phyloP scores from a whole-genome alignment of 495 filamentous ascomycete species.

The Hyphodiscus hymeniophilus region DNA sequence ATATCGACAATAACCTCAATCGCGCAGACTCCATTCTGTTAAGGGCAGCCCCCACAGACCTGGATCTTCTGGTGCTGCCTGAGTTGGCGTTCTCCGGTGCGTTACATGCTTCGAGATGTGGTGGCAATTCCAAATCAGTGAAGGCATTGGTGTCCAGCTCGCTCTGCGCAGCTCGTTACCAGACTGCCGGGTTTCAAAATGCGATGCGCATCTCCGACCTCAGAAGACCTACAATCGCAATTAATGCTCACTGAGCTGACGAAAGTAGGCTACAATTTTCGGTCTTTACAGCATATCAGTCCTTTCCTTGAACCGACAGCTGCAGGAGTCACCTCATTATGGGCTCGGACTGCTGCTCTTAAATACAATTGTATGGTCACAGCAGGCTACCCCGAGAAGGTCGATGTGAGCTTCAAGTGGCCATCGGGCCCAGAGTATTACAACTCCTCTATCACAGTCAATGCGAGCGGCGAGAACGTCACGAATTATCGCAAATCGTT shows the following conservation, averaged over 20 bases:
- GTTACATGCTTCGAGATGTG: slow-evolving; percentile 18
- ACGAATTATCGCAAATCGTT: slow-evolving; percentile 85
- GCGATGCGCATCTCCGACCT: background rate
- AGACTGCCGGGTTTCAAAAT: no score
- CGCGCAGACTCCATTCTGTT: slow-evolving; percentile 65
- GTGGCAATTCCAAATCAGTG: no score
- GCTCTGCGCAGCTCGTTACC: background rate
- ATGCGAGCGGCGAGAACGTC: slow-evolving; percentile 58
- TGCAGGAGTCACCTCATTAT: slow-evolving; percentile 63
- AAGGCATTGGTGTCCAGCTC: background rate
- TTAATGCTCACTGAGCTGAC: slow-evolving; percentile 5
- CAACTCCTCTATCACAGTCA: slow-evolving; percentile 80
- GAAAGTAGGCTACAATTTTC: slow-evolving; percentile 81
- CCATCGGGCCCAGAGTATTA: slow-evolving; percentile 49
- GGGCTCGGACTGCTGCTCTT: slow-evolving; percentile 68
- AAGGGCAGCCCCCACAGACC: slow-evolving; percentile 37
- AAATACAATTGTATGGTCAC: slow-evolving; percentile 73
- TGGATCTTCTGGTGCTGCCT: slow-evolving; percentile 73
- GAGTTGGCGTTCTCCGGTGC: slow-evolving; percentile 84
- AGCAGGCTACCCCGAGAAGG: slow-evolving; percentile 80
- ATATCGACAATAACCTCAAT: slow-evolving; percentile 66
- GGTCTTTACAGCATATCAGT: slow-evolving; percentile 63
- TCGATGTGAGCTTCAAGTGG: slow-evolving; percentile 33
- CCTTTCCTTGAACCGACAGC: slow-evolving; percentile 76
- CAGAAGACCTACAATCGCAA: no score